Base-by-base conservation (phyloP, 257 asterid species). In the Solanum peruvianum region DNA sequence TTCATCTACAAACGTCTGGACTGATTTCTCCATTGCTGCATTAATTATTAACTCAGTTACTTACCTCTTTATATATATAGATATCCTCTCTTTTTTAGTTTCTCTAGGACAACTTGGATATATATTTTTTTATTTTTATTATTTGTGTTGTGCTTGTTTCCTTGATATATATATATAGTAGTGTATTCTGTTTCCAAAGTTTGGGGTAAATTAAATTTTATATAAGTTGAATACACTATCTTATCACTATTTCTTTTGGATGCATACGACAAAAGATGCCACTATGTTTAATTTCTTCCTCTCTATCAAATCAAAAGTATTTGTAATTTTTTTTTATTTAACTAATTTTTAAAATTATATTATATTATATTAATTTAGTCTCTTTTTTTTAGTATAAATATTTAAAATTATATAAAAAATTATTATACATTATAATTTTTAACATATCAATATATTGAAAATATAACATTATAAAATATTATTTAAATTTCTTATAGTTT, bases 11-110 rank as follows among this genome's bases (percentile, higher is more conserved):
- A 47, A 70, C n/a, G 73, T 12, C 13, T 84, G 80, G 39, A 41
- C 77, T 42, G 87, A 67, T 21, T 70, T 84, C 14, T 66, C 66
- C 87, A 84, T 84, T 66, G 80, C 44, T 86, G 88, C 62, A 86
- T 47, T 80, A 80, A 49, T 35, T 45, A 29, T 58, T 71, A 18
- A 33, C 44, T 70, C 13, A 16, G 42, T 7, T 69, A 33, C 7
- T 7, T 69, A 33, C 7, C 76, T 69, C 11, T 35, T 35, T 33
- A 31, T 33, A 33, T 33, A 33, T 33, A 33, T 3, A 33, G 0
- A 31, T 31, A 80, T 80, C 84, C 37, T 78, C 67, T 80, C 44
- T 29, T 80, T 80, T 47, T 47, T 80, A 80, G 67, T 47, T 47
- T 80, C 85, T 80, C 85, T 47, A 80, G 85, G 67, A 80, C 6